Evolutionary conservation across 331 rosid genomes (phyloP).

Genomic region (Malus hybrid): DNA sequence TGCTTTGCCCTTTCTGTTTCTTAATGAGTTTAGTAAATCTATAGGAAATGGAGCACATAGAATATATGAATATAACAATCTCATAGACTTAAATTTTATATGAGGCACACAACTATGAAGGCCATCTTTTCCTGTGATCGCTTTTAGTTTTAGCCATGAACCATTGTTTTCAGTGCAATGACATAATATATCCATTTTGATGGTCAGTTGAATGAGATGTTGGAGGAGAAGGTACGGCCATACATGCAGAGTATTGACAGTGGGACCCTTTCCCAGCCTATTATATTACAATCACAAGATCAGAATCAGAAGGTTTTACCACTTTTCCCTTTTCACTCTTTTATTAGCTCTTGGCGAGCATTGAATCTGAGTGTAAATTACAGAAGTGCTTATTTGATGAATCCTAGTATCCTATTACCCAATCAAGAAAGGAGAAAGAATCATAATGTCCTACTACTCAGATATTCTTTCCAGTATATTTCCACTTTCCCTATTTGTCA

Average conservation of each 20-base stretch:
- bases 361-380: background rate
- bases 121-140: background rate
- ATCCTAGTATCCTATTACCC: background rate
- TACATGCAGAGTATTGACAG: constrained; percentile 43
- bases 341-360: background rate
- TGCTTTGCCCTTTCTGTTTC: background rate
- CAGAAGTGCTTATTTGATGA: background rate
- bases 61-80: background rate
- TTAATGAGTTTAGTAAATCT: background rate
- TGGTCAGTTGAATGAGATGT: constrained; percentile 67
- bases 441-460: background rate
- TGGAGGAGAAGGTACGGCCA: constrained; percentile 76
- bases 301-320: constrained; percentile 44
- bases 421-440: background rate
- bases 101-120: background rate
- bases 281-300: constrained; percentile 45
- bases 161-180: background rate
- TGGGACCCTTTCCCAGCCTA: constrained; percentile 59
- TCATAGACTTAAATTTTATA: background rate
- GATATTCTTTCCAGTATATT: background rate
- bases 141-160: background rate
- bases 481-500: background rate
- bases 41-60: background rate
- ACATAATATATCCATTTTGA: constrained; percentile 14
- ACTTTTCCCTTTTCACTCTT: background rate